These are phyloP conservation scores for Candida pini DNA, from an alignment of 805 yeast species.

Conservation along the genomic window DNA sequence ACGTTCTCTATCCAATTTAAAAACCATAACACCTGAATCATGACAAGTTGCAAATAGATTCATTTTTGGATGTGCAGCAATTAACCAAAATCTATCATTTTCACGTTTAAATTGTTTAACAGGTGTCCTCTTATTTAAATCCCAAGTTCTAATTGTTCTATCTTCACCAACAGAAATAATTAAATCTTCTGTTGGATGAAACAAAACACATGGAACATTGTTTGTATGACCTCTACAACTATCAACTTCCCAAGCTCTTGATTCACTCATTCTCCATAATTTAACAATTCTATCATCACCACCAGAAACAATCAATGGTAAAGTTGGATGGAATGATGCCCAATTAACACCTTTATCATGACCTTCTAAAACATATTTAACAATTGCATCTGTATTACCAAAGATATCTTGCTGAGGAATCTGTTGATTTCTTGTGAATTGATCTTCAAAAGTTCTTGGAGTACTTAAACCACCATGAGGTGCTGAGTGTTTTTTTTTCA, in stretches of 20 bases:
- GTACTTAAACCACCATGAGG: constrained; percentile 33
- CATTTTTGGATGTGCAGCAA: constrained; percentile 82
- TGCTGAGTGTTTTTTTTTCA: constrained; percentile 93
- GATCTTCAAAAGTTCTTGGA: constrained; percentile 43
- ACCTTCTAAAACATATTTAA: constrained; percentile 93
- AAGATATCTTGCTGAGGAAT: constrained; percentile 87
- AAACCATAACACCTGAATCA: constrained; percentile 96
- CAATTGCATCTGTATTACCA: constrained; percentile 90
- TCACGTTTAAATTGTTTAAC: constrained; percentile 93
- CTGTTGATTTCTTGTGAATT: constrained; percentile 48
- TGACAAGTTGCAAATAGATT: constrained; percentile 95
- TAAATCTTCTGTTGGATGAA: constrained; percentile 91
- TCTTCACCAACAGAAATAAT: constrained; percentile 94
- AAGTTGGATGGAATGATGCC: constrained; percentile 96
- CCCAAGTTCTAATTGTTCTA: constrained; percentile 96
- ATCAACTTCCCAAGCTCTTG: constrained; percentile 99
- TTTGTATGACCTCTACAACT: constrained; percentile 97
- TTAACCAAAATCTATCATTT: constrained; percentile 89
- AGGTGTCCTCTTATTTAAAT: constrained; percentile 85
- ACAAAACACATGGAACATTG: constrained; percentile 80
- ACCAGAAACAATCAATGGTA: constrained; percentile 90
- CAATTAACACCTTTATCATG: constrained; percentile 98
- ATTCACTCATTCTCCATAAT: constrained; percentile 95
- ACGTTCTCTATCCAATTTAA: constrained; percentile 94
- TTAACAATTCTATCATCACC: constrained; percentile 95